Evolutionary conservation across 805 yeast genomes (phyloP).

Genomic region (Torulaspora indica): DNA sequence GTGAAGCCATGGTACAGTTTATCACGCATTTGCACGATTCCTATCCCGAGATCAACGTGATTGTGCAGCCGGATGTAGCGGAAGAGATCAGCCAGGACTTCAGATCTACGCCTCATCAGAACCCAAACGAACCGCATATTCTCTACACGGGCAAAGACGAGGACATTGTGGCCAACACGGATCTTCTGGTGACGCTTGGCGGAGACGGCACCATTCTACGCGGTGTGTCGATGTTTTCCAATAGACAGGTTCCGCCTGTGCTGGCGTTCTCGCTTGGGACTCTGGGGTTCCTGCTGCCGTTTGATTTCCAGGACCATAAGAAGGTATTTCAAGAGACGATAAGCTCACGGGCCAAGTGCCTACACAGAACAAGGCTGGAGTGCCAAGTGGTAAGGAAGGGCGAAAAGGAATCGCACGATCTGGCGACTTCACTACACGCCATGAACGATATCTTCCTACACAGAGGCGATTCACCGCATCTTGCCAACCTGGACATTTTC

Average conservation of each 20-base stretch:
- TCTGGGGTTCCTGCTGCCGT: slow-evolving; percentile 82
- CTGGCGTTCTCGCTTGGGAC: slow-evolving; percentile 87
- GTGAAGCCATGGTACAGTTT: slow-evolving; percentile 61
- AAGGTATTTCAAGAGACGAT: slow-evolving; percentile 63
- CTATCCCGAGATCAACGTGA: slow-evolving; percentile 69
- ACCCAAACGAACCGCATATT: slow-evolving; percentile 36
- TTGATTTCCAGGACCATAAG: slow-evolving; percentile 60
- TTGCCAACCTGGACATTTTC: slow-evolving; percentile 76
- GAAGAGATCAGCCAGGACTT: slow-evolving; percentile 50
- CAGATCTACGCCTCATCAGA: slow-evolving; percentile 25
- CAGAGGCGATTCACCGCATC: slow-evolving; percentile 81
- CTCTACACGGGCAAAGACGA: slow-evolving; percentile 55
- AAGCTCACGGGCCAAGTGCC: slow-evolving; percentile 61
- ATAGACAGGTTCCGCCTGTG: slow-evolving; percentile 77
- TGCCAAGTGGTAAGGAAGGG: slow-evolving; percentile 55
- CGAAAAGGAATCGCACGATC: slow-evolving; percentile 10
- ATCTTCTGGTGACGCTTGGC: slow-evolving; percentile 81
- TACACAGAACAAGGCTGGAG: slow-evolving; percentile 73
- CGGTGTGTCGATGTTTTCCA: slow-evolving; percentile 74
- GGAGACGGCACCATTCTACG: slow-evolving; percentile 93
- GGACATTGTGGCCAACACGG: slow-evolving; percentile 63
- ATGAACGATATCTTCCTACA: slow-evolving; percentile 90
- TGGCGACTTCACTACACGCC: slow-evolving; percentile 47
- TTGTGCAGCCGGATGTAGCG: slow-evolving; percentile 70
- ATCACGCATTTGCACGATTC: slow-evolving; percentile 53